phyloP scores from a whole-genome alignment of 139 green algal species.

The Asterochloris erici region DNA sequence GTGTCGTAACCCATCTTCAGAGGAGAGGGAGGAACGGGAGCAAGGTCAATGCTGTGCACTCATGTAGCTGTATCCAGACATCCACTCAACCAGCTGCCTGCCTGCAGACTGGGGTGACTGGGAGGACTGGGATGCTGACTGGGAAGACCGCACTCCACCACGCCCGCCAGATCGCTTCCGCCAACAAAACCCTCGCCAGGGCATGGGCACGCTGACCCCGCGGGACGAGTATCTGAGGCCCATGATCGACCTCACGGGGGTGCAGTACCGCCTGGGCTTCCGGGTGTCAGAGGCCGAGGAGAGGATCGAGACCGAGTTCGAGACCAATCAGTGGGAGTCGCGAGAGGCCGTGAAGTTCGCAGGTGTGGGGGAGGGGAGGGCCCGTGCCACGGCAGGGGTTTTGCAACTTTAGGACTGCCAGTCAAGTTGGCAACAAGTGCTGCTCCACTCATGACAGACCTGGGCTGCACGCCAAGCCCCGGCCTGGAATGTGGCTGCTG shows the following conservation, averaged over 20 bases:
- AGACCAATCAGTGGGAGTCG: constrained; percentile 79
- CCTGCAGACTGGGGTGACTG: constrained; percentile 45
- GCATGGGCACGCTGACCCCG: constrained; percentile 20
- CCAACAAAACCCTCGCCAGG: neutral
- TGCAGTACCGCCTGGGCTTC: constrained; percentile 31
- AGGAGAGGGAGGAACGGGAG: neutral
- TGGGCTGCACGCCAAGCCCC: no score
- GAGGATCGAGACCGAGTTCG: constrained; percentile 57
- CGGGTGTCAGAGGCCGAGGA: constrained; percentile 38
- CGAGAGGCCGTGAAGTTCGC: constrained; percentile 52
- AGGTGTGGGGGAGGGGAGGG: constrained; percentile 11
- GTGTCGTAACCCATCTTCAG: neutral
- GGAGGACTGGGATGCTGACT: constrained; percentile 27
- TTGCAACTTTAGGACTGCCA: no score
- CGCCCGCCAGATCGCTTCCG: neutral
- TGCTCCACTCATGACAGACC: no score
- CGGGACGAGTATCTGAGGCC: constrained; percentile 52
- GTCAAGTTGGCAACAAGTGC: no score
- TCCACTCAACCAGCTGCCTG: neutral
- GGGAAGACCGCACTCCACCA: constrained; percentile 22
- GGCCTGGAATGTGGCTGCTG: no score
- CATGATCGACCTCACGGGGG: constrained; percentile 41
- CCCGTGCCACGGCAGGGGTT: no score
- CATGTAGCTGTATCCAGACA: neutral
- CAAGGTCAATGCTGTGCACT: neutral